These are phyloP conservation scores for Calonectria pauciramosa DNA, from an alignment of 2,329 filamentous ascomycete genomes.

Conservation along the genomic window DNA sequence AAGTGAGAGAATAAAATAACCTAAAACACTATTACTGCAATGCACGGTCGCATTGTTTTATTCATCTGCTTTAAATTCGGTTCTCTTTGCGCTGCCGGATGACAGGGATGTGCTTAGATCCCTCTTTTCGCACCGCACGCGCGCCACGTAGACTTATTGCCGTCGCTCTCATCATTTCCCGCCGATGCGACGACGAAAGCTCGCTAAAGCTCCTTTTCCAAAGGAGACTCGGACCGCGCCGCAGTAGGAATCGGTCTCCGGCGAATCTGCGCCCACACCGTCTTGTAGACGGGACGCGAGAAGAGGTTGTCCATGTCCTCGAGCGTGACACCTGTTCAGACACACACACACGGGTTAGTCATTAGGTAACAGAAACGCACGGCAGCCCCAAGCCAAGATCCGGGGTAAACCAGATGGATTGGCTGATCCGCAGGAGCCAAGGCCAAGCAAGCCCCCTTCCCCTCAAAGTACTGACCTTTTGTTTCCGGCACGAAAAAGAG, in stretches of 20 bases:
- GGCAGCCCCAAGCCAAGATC: slow-evolving; percentile 1
- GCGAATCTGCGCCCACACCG: slow-evolving; percentile 48
- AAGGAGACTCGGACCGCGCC: slow-evolving; percentile 39
- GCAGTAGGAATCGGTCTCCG: slow-evolving; percentile 33
- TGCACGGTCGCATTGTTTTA: background rate
- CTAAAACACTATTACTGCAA: background rate
- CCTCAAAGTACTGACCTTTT: slow-evolving; percentile 56
- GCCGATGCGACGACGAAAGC: background rate
- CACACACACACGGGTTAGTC: background rate
- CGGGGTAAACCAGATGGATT: background rate
- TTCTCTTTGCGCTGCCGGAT: background rate
- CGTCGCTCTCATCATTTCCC: background rate
- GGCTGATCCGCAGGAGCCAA: background rate
- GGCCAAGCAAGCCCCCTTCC: background rate
- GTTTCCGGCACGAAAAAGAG: slow-evolving; percentile 67
- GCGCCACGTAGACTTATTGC: no score
- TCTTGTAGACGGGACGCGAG: slow-evolving; percentile 47
- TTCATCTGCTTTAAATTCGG: background rate
- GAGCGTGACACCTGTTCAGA: slow-evolving; percentile 55
- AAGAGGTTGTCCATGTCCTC: slow-evolving; percentile 61
- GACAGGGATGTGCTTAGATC: no score
- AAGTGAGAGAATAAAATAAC: background rate
- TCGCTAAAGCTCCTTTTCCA: slow-evolving; percentile 39
- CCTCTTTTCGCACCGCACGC: no score
- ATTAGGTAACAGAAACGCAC: background rate